phyloP scores from a whole-genome alignment of 495 filamentous ascomycete species.

The Xylaria curta region DNA sequence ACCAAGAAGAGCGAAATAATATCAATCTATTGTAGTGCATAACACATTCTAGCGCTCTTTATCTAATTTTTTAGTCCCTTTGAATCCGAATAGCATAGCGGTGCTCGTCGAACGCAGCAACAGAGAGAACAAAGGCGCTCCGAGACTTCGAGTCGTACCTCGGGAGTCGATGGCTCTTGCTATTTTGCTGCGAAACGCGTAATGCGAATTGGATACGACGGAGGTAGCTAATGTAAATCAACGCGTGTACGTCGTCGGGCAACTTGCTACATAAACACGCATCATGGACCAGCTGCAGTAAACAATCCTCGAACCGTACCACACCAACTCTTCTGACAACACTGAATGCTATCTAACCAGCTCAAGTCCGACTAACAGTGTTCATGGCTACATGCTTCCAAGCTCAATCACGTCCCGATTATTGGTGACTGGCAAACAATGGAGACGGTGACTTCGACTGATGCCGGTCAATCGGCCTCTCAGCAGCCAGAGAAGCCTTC shows the following conservation, averaged over 20 bases:
- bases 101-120: conserved; percentile 4
- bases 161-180: not conserved
- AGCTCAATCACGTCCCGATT: not conserved
- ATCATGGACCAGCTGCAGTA: not conserved
- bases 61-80: not conserved
- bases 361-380: not conserved
- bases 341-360: not conserved
- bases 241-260: conserved; percentile 1
- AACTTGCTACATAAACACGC: not conserved
- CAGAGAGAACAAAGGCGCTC: not conserved
- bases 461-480: conserved; percentile 38
- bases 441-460: conserved; percentile 7
- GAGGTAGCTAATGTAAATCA: not conserved
- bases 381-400: not conserved
- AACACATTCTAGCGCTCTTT: not conserved
- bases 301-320: conserved; percentile 4
- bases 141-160: not conserved
- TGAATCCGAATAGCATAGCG: not conserved
- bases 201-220: not conserved
- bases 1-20: not conserved
- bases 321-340: not conserved
- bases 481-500: conserved; percentile 36
- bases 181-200: not conserved
- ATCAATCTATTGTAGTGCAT: not conserved
- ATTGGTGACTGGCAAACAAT: not conserved